A percentile compares a stretch with the other conserved stretches of the same genome.
Evolutionary conservation across 192 early-diverging fungal genomes (phyloP).

Genomic region (Coemansia sp.): DNA sequence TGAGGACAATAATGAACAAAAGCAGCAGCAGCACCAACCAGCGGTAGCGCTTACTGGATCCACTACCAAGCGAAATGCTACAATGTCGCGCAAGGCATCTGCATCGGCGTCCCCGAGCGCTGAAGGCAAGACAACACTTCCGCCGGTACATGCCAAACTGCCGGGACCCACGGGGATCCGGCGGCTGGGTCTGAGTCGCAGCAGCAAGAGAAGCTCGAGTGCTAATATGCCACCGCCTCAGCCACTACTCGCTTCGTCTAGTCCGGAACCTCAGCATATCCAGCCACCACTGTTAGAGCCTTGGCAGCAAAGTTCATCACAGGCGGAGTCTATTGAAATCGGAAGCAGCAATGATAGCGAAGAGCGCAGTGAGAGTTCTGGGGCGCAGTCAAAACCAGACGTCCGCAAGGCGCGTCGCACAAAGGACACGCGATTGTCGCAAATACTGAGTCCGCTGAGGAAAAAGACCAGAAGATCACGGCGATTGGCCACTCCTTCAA

Average conservation of each 20-base stretch:
- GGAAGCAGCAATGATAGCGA: conserved; percentile 25
- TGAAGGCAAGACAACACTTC: conserved; percentile 1
- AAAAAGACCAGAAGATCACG: neutral
- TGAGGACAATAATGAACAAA: neutral
- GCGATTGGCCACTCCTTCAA: neutral
- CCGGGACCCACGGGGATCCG: conserved; percentile 19
- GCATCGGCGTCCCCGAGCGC: conserved; percentile 13
- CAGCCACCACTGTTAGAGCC: neutral
- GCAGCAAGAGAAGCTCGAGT: conserved; percentile 10
- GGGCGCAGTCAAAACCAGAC: neutral
- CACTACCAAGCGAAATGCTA: conserved; percentile 9
- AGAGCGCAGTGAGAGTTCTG: neutral
- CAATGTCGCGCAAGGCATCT: conserved; percentile 22
- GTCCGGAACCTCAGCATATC: neutral
- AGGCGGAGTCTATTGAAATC: conserved; percentile 37
- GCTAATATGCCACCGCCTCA: conserved; percentile 1
- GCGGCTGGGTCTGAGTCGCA: conserved; percentile 45
- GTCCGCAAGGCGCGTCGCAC: neutral
- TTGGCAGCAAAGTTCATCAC: conserved; percentile 16
- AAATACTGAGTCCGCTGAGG: conserved; percentile 3
- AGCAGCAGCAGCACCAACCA: neutral
- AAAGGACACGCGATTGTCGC: neutral
- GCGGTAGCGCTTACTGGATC: neutral
- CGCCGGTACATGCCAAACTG: conserved; percentile 21
- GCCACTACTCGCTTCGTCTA: neutral